Base-by-base conservation (phyloP, 169 alveolate genomes). In the Perkinsus marinus region DNA sequence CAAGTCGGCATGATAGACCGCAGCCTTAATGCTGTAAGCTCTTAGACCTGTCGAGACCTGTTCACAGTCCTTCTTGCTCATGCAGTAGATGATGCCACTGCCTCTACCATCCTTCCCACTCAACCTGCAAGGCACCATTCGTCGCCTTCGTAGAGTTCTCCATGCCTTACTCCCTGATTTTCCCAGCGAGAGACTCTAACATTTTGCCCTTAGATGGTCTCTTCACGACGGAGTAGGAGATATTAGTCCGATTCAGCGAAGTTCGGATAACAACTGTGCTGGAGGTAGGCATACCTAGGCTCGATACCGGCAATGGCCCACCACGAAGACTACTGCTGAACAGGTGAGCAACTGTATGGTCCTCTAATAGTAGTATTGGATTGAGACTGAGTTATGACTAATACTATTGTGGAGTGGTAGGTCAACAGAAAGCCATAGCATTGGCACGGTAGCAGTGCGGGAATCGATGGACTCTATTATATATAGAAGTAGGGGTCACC, bases 61-160 rank as follows among this genome's bases (percentile, higher is more conserved):
- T 93, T 98, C 99, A 68, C 99, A 97, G 93, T 98, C 99, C 91
- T 96, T 95, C 95, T 97, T 94, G 38, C 99, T 94, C 43, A 98
- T 94, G 91, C 99, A 98, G 95, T 98, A 98, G 9, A 98, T 96
- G 39, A 98, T 96, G 0, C 99, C 99, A 22, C 30, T 13, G 90
- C 43, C 41, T 57, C 79, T 13, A 57, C 79, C 79, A 16, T 26
- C 79, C 34, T 57, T 30, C 5, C 79, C 79, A 2, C 79, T 30
- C 79, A 57, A 57, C 34, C 79, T 57, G 79, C 46, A 57, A n/a
- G 37, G 7, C 34, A 26, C 5, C 30, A 7, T 57, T 30, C 36
- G 34, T 57, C 79, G 79, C 79, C 26, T 13, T 13, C 5, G 34
- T 2, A 19, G 79, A 16, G 37, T 13, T 13, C 26, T 30, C 22